Evolutionary conservation across 345 rosid species (phyloP).

Genomic region (Eutrema heterophyllum): DNA sequence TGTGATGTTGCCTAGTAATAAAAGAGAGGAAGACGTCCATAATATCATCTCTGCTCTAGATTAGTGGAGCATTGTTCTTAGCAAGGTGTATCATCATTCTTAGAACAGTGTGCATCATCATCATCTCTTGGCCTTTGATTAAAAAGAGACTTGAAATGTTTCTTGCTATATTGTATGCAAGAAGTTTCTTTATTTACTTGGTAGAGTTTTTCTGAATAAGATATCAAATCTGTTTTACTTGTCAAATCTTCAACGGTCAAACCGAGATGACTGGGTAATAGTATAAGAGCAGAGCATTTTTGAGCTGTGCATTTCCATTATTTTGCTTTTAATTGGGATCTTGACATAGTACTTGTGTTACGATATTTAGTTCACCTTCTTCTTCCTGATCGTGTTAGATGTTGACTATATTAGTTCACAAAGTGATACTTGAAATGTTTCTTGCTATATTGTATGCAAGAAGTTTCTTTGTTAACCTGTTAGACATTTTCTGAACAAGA

Average conservation of each 20-base stretch:
- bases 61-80: neutral
- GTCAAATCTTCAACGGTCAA: neutral
- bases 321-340: neutral
- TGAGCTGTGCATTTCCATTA: neutral
- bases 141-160: neutral
- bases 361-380: neutral
- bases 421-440: neutral
- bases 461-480: neutral
- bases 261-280: neutral
- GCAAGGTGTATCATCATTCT: neutral
- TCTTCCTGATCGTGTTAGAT: no score
- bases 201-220: neutral
- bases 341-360: neutral
- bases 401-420: no score
- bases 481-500: neutral
- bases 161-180: neutral
- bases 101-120: neutral
- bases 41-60: neutral
- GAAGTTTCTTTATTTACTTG: neutral
- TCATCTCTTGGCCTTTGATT: neutral
- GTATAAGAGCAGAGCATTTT: neutral
- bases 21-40: neutral
- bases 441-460: neutral
- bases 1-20: neutral
- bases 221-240: neutral